Conservation (phyloP, 208 protist species). For the Trypanosomatidae sp. region DNA sequence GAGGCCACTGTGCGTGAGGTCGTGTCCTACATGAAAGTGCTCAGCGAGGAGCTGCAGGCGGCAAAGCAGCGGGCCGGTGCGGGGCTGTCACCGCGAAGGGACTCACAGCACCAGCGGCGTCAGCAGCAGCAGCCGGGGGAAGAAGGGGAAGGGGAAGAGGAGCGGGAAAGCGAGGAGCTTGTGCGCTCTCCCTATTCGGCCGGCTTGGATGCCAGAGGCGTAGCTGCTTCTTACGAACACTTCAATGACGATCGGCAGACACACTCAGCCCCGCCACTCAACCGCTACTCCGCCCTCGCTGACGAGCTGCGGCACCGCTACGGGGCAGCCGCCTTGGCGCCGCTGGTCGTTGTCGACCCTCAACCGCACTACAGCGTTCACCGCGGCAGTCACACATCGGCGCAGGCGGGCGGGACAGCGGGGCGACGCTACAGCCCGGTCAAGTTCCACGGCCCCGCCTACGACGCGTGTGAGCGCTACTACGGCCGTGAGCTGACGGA, state of each 20-base stretch:
- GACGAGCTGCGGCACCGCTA: constrained; percentile 28
- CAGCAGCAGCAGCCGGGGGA: not conserved
- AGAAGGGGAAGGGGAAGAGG: not conserved
- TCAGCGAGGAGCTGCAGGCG: constrained; percentile 59
- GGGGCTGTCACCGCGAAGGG: too few relatives aligned
- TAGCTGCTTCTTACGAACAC: too few relatives aligned
- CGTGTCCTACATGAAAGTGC: constrained; percentile 59
- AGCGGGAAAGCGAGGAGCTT: not conserved
- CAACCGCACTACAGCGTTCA: constrained; percentile 11
- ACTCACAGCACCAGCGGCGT: too few relatives aligned
- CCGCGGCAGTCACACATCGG: not conserved
- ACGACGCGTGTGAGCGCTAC: constrained; percentile 43
- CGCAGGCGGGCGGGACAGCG: not conserved
- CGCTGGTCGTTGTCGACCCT: constrained; percentile 29
- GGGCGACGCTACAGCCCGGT: constrained; percentile 35
- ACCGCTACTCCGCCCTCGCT: constrained; percentile 14
- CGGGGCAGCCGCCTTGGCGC: constrained; percentile 6
- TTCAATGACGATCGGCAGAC: too few relatives aligned
- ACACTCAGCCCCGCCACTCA: not conserved
- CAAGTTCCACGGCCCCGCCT: constrained; percentile 28
- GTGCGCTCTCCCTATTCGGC: not conserved
- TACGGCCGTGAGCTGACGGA: constrained; percentile 14
- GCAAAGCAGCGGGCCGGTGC: too few relatives aligned
- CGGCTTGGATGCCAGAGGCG: too few relatives aligned
- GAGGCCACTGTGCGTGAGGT: constrained; percentile 44